Evolutionary conservation across 371 early-diverging fungal species (phyloP), one percentile per base, ranked within the genome.

Genomic region (Blyttiomyces sp.): DNA sequence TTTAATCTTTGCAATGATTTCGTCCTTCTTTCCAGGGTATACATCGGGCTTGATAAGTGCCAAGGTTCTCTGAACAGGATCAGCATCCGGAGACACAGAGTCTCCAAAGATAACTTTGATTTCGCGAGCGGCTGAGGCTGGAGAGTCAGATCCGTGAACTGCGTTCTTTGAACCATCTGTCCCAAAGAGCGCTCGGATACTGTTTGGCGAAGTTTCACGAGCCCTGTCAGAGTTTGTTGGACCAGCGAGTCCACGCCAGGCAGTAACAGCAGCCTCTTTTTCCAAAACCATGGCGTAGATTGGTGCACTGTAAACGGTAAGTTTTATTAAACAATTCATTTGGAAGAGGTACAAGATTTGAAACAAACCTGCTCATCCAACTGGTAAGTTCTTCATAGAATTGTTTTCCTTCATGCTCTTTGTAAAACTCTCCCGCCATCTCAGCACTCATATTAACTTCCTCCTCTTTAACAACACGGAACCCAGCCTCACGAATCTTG

Each of bases 101-200:
- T 52, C 52, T 7, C 72, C 71, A 63, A 79, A 79, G 4, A 75
- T 73, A 49, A 89, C 67, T 2, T 66, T 63, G 46, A 91, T 86
- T 66, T 90, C 93, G 23, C 89, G 79, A 48, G 71, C 71, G 4
- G 79, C 91, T 43, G 84, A 82, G 16, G 70, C 73, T 3, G 73
- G 62, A n/a, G 86, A 82, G 64, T 89, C 91, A 36, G 91, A 91
- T 21, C 90, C 90, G 66, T 93, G 90, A 0, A 85, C 85, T 27
- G 89, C 90, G 70, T 23, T 82, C 73, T 7, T 78, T 73, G 7
- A 83, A 78, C 58, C 83, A 61, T 84, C 85, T 4, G 81, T 84
- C 23, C 92, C 93, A 69, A 79, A 87, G 35, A 66, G 48, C 9
- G 79, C 83, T 11, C 83, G 77, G 23, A 82, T 70, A 55, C 72